Conservation (phyloP, 805 yeast species). For the Maudiozyma pseudohumilis region DNA sequence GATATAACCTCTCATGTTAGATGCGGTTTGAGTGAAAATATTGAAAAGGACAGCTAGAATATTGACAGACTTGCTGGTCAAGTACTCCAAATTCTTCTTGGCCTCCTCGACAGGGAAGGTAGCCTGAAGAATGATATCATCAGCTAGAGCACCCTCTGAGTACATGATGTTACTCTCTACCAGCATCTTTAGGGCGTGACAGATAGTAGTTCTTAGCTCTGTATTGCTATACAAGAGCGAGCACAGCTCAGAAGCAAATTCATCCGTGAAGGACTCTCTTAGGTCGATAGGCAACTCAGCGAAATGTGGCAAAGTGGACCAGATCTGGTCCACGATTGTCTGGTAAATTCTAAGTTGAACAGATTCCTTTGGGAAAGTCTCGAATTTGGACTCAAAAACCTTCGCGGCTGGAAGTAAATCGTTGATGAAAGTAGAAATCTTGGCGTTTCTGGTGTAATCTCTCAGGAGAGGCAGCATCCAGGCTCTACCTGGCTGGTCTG, state of each 20-base stretch:
- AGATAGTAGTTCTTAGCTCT: constrained; percentile 67
- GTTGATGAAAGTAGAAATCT: constrained; percentile 49
- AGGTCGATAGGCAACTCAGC: constrained; percentile 80
- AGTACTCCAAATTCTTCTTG: constrained; percentile 45
- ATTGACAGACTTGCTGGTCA: constrained; percentile 60
- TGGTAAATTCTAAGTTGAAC: constrained; percentile 68
- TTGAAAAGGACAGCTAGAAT: constrained; percentile 81
- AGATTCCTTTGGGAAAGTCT: constrained; percentile 40
- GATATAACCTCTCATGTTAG: constrained; percentile 75
- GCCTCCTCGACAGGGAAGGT: constrained; percentile 52
- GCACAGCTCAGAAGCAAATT: constrained; percentile 70
- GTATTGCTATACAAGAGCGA: constrained; percentile 64
- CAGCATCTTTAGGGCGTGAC: constrained; percentile 67
- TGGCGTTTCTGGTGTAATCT: constrained; percentile 70
- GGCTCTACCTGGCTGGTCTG: constrained; percentile 70
- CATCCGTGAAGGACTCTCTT: constrained; percentile 50
- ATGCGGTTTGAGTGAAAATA: constrained; percentile 80
- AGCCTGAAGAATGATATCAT: constrained; percentile 49
- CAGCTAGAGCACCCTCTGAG: constrained; percentile 46
- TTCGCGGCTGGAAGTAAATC: constrained; percentile 58
- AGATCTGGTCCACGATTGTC: constrained; percentile 82
- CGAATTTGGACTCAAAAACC: constrained; percentile 42
- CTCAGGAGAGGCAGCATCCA: constrained; percentile 89
- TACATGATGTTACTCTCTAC: constrained; percentile 62
- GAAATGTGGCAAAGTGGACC: constrained; percentile 86